Conservation (phyloP, 768 basidiomycete species). For the Paxillus involutus region DNA sequence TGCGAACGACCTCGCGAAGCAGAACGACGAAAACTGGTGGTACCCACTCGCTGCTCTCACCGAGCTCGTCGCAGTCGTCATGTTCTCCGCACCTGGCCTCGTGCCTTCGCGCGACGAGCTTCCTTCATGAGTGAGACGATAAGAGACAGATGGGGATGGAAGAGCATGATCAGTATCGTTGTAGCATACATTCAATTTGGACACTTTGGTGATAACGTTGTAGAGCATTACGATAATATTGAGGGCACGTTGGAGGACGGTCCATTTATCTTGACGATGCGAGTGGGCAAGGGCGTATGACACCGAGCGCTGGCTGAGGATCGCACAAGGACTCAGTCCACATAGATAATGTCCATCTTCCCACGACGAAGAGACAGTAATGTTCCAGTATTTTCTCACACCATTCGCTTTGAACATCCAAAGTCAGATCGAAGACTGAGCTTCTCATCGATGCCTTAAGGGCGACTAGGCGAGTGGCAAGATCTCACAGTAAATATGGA, state of each 20-base stretch:
- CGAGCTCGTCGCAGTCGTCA: conserved; percentile 30
- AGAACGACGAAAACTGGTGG: conserved; percentile 31
- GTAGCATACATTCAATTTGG: not conserved
- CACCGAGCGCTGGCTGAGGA: not conserved
- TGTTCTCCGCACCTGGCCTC: conserved; percentile 33
- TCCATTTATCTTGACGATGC: not conserved
- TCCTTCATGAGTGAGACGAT: conserved; percentile 10
- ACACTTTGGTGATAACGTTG: not conserved
- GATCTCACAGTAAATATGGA: too few species aligned
- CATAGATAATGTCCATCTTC: too few species aligned
- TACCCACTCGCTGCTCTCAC: conserved; percentile 34
- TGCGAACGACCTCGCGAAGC: conserved; percentile 12
- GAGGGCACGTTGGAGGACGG: not conserved
- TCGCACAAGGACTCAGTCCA: too few species aligned
- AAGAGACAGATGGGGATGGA: not conserved
- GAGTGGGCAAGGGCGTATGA: not conserved
- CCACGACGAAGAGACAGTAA: too few species aligned
- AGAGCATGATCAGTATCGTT: not conserved
- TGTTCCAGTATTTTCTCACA: too few species aligned
- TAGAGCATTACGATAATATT: not conserved
- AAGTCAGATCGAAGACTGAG: too few species aligned
- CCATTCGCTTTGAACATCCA: too few species aligned
- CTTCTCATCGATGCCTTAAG: too few species aligned
- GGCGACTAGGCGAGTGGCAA: too few species aligned
- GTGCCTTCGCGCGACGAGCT: conserved; percentile 31